Evolutionary conservation across 2,329 filamentous ascomycete genomes (phyloP).

Genomic region (Orbilia javanica): DNA sequence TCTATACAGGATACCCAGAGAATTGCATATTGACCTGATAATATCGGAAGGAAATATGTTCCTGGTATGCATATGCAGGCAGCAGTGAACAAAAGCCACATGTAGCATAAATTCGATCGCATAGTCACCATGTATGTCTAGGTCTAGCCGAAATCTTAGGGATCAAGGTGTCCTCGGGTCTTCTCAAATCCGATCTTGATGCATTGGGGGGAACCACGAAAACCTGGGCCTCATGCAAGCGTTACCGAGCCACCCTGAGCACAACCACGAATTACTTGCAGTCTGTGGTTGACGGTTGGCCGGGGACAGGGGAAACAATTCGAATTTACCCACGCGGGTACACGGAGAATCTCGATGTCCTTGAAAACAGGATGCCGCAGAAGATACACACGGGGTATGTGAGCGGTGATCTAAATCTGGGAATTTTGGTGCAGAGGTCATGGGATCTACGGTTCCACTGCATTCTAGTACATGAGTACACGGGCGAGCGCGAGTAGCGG

Average conservation of each 20-base stretch:
- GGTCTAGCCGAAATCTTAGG: not conserved
- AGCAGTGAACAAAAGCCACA: not conserved
- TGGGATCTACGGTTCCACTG: not conserved
- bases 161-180: not conserved
- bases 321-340: not conserved
- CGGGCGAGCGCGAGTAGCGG: not conserved
- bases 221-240: not conserved
- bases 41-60: not conserved
- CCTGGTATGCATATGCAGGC: not conserved
- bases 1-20: not conserved
- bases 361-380: no score
- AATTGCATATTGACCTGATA: not conserved
- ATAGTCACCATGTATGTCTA: not conserved
- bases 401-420: not conserved
- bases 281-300: not conserved
- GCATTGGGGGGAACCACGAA: not conserved
- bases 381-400: not conserved
- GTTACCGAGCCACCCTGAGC: no score
- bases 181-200: not conserved
- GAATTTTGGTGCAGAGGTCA: not conserved
- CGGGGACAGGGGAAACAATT: not conserved
- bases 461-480: not conserved
- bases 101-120: not conserved
- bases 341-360: not conserved
- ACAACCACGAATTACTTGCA: not conserved